Percentiles rank a stretch among this genome's conserved stretches.
These are phyloP conservation scores for Ogataea populi-albae DNA, from an alignment of 805 yeast species.

Conservation along the genomic window DNA sequence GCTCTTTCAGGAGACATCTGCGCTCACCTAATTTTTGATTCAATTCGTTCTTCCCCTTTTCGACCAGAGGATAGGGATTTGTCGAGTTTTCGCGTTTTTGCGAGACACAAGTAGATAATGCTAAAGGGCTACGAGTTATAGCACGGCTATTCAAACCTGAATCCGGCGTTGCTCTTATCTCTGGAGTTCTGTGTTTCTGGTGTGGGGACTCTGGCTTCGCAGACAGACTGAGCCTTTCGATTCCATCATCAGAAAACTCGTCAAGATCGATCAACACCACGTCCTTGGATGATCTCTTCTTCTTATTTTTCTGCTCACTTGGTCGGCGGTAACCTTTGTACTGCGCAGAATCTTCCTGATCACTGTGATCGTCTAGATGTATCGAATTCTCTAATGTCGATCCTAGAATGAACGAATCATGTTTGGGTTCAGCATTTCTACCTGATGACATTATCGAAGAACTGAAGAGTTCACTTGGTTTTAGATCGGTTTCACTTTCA, in stretches of 20 bases:
- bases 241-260: conserved; percentile 16
- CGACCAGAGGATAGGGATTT: too few species aligned
- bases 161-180: neutral
- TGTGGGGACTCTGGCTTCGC: conserved; percentile 4
- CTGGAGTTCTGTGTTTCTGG: neutral
- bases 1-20: too few species aligned
- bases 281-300: conserved; percentile 1
- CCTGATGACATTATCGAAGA: conserved; percentile 10
- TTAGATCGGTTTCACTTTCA: conserved; percentile 15
- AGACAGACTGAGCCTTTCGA: neutral
- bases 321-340: too few species aligned
- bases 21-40: too few species aligned
- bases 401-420: conserved; percentile 9
- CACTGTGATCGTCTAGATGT: conserved; percentile 9
- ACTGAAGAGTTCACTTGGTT: conserved; percentile 19
- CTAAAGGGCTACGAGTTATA: too few species aligned
- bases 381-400: conserved; percentile 14
- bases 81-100: conserved; percentile 3
- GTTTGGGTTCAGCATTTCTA: conserved; percentile 3
- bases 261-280: conserved; percentile 15
- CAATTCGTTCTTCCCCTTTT: conserved; percentile 11
- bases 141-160: too few species aligned
- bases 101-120: neutral
- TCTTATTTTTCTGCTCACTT: neutral
- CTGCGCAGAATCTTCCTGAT: too few species aligned